Evolutionary conservation across 1,284 basidiomycete species (phyloP).

Genomic region (Trametes polyzona): DNA sequence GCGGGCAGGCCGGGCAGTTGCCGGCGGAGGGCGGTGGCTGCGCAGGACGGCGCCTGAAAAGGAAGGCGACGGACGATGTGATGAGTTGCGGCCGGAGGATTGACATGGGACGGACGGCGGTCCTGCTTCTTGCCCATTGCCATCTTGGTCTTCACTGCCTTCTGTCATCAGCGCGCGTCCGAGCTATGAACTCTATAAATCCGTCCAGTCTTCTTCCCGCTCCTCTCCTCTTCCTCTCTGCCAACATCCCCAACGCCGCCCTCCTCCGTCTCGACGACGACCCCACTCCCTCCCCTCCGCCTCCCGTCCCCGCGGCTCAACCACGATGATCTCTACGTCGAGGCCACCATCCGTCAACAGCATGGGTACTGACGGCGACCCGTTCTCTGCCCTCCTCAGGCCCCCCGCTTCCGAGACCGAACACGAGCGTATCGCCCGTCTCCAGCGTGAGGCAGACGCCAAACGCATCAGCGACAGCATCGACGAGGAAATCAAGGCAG

Average conservation of each 20-base stretch:
- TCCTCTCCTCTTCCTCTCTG: conserved; percentile 20
- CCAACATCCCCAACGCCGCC: conserved; percentile 17
- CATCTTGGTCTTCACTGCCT: conserved; percentile 22
- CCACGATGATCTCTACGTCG: conserved; percentile 55
- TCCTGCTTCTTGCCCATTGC: conserved; percentile 13
- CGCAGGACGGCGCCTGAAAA: background rate
- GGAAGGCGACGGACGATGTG: conserved; percentile 1
- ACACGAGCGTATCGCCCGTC: conserved; percentile 57
- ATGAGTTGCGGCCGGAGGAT: conserved; percentile 11
- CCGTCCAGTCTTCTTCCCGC: conserved; percentile 21
- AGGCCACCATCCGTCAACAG: conserved; percentile 63
- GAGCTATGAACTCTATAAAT: conserved; percentile 29
- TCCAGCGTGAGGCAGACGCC: conserved; percentile 70
- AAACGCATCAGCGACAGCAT: conserved; percentile 76
- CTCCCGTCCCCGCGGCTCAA: conserved; percentile 14
- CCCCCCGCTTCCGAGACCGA: conserved; percentile 72
- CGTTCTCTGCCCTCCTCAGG: conserved; percentile 67
- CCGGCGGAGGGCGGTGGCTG: background rate
- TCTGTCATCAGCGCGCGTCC: conserved; percentile 27
- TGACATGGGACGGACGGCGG: conserved; percentile 10
- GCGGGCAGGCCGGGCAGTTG: conserved; percentile 1
- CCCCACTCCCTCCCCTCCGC: conserved; percentile 25
- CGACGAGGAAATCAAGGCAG: conserved; percentile 74
- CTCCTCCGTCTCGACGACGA: conserved; percentile 20
- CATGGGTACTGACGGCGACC: conserved; percentile 56